Conservation (phyloP, 345 rosid genomes). For the Eucalyptus shirleyi region DNA sequence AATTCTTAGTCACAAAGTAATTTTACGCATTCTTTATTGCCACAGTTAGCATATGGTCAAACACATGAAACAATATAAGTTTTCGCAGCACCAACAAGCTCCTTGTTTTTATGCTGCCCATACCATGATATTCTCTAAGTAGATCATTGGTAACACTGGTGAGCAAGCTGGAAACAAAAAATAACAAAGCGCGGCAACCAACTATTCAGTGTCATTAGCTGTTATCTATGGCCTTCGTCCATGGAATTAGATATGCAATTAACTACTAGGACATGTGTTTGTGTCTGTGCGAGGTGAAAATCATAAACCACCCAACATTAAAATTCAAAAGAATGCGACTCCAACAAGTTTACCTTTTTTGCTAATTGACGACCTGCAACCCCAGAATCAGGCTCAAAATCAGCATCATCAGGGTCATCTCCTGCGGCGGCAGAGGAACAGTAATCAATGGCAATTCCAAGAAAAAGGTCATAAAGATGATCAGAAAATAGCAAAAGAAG, state of each 20-base stretch:
- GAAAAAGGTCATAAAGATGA: not conserved
- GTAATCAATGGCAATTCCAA: slow-evolving; percentile 2
- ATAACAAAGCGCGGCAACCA: not conserved
- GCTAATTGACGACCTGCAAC: slow-evolving; percentile 17
- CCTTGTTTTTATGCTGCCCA: not conserved
- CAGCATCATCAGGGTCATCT: slow-evolving; percentile 98
- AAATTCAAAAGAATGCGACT: not conserved
- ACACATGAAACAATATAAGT: not conserved
- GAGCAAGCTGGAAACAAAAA: not conserved
- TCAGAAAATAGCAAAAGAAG: not conserved
- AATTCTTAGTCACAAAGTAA: not conserved
- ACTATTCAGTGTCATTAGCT: not conserved
- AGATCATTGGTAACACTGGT: not conserved
- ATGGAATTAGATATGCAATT: not conserved
- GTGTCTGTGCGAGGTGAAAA: not conserved
- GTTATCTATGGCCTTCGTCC: not conserved
- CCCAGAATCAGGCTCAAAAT: slow-evolving; percentile 80
- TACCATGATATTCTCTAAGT: not conserved
- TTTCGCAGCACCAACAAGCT: not conserved
- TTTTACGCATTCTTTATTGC: not conserved
- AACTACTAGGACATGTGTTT: not conserved
- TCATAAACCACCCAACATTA: not conserved
- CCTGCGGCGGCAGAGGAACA: slow-evolving; percentile 31
- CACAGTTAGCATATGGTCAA: not conserved
- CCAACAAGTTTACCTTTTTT: slow-evolving; percentile 41